Conservation (phyloP, 140 eudicot genomes). For the Anethum foeniculum region DNA sequence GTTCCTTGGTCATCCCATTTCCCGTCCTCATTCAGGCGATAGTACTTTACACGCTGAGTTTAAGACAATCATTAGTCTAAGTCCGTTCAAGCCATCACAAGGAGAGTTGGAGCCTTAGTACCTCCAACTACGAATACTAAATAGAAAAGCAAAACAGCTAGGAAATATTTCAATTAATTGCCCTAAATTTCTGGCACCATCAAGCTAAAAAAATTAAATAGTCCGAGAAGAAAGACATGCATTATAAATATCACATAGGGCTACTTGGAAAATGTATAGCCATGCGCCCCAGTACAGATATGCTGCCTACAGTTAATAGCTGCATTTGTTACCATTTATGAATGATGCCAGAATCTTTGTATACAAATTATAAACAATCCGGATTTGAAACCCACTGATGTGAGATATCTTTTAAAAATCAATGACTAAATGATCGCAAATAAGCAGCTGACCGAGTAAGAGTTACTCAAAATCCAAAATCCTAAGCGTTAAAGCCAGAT, state of each 20-base stretch:
- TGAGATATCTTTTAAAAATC: neutral
- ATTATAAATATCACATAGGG: neutral
- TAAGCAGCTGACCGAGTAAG: neutral
- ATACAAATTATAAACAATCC: neutral
- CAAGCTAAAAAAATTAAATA: neutral
- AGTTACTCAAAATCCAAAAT: neutral
- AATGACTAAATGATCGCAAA: neutral
- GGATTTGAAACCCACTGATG: neutral
- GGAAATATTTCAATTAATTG: neutral
- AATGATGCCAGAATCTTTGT: neutral
- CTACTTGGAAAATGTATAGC: neutral
- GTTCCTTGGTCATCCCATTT: constrained; percentile 99
- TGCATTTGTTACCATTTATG: neutral
- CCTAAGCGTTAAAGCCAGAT: neutral
- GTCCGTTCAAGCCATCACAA: neutral
- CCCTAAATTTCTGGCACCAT: neutral
- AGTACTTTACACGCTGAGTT: constrained; percentile 77
- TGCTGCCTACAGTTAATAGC: neutral
- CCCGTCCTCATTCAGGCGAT: constrained; percentile 74
- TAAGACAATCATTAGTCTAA: constrained; percentile 8
- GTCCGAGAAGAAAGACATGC: neutral
- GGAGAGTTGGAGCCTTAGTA: neutral
- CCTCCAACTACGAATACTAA: neutral
- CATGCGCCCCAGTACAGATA: neutral
- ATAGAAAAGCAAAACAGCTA: neutral